These are phyloP conservation scores for Chaetomiaceae sp. DNA, from an alignment of 2,329 filamentous ascomycete genomes.

Conservation along the genomic window DNA sequence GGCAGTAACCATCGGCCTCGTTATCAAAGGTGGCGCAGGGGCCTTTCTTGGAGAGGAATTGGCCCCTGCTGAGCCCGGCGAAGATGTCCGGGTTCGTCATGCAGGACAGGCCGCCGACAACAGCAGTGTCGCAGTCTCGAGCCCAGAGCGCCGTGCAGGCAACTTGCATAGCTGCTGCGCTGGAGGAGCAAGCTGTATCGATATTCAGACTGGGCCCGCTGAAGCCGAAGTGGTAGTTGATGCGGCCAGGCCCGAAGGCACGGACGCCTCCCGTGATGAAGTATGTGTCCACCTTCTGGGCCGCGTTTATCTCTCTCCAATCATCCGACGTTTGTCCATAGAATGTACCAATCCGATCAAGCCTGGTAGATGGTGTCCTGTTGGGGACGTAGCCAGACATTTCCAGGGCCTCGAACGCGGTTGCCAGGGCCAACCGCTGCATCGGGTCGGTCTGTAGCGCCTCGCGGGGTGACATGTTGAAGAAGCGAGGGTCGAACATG, in stretches of 20 bases:
- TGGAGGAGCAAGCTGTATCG: conserved; percentile 76
- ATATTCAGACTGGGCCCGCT: conserved; percentile 67
- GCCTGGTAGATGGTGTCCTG: conserved; percentile 64
- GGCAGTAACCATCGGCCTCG: conserved; percentile 76
- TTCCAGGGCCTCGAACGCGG: conserved; percentile 77
- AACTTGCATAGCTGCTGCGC: conserved; percentile 66
- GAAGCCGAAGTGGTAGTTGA: conserved; percentile 76
- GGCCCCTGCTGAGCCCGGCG: conserved; percentile 67
- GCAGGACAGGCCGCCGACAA: conserved; percentile 73
- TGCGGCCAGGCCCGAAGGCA: conserved; percentile 50
- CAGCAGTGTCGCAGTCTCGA: conserved; percentile 74
- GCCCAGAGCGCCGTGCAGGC: conserved; percentile 69
- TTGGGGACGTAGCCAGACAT: conserved; percentile 75
- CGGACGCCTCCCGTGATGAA: conserved; percentile 43
- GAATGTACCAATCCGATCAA: conserved; percentile 63
- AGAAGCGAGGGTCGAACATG: conserved; percentile 76
- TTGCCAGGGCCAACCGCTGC: conserved; percentile 70
- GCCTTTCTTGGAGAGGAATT: conserved; percentile 73
- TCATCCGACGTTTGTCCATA: conserved; percentile 74
- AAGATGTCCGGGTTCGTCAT: conserved; percentile 80
- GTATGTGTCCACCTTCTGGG: conserved; percentile 62
- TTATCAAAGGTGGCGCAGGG: conserved; percentile 79
- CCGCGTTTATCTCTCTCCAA: conserved; percentile 70
- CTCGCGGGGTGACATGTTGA: conserved; percentile 82
- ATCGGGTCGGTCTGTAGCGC: conserved; percentile 77